Base-by-base conservation (phyloP, 202 grass and related monocot genomes). In the Digitaria exilis region DNA sequence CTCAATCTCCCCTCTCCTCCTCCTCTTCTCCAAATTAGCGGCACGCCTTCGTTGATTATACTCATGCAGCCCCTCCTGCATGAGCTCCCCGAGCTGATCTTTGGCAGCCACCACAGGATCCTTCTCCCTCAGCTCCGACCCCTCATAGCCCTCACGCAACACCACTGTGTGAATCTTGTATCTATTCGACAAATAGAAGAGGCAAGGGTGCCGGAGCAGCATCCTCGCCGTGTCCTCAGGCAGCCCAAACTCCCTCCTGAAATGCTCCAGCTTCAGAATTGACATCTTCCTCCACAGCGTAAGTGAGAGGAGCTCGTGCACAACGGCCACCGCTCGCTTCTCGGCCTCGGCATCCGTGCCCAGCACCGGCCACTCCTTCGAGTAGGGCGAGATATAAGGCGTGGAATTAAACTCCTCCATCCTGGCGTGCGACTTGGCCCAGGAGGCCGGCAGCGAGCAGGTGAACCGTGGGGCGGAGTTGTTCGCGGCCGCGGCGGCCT, bases 31-130 rank as follows among this genome's bases (percentile, higher is more conserved):
- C 59, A 98, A 83, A 91, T 98, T 98, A 0, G 35, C 44, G 0
- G 76, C 58, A 44, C 69, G 74, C 15, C 78, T 79, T 62, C 85
- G 60, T 69, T 76, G 84, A 83, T 95, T 98, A 76, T 90, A 95
- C 73, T 98, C 92, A 19, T 95, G 92, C 37, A 98, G 58, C 24
- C 96, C 92, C 60, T 98, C 96, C 70, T 98, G 92, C 92, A 98
- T 98, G 16, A 95, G 84, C 80, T 95, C 90, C 69, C 96, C 92
- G 0, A 98, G 90, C 65, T 42, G 87, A 35, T 98, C 85, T 80
- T 98, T 98, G 1, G 75, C 87, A 5, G 54, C 48, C 26, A 95
- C 92, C 80, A 95, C 69, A 13, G 83, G 91, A 68, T 95, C 96
- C 89, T 95, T 95, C 46, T 92, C 87, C 67, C 68, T 83, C 75